Evolutionary conservation across 345 rosid species (phyloP).

Genomic region (Geranium rotundifolium): DNA sequence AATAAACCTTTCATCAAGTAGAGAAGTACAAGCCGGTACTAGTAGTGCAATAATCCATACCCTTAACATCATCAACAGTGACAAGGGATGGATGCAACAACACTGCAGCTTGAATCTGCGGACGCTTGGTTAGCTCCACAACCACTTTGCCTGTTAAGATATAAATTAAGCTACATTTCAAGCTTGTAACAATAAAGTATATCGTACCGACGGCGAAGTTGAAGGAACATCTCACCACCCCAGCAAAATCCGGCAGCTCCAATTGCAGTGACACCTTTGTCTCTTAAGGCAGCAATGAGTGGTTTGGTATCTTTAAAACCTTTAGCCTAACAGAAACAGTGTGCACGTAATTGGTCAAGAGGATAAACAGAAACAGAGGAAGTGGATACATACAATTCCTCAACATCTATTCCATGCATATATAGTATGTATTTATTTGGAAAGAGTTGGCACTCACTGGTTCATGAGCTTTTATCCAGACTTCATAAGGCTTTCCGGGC

Average conservation of each 20-base stretch:
- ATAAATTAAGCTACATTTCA: background rate
- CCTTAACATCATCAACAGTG: constrained; percentile 23
- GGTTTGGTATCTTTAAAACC: constrained; percentile 24
- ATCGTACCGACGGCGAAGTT: background rate
- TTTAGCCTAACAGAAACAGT: constrained; percentile 19
- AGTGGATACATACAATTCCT: no score
- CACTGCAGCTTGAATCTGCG: constrained; percentile 19
- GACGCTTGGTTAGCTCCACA: constrained; percentile 19
- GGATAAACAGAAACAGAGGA: no score
- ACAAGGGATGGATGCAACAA: constrained; percentile 26
- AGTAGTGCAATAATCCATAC: no score
- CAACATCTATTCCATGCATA: no score
- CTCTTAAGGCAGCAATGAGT: constrained; percentile 20
- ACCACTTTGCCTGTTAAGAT: constrained; percentile 24
- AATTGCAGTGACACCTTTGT: constrained; percentile 21
- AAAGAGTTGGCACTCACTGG: no score
- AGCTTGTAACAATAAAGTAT: no score
- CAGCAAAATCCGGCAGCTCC: constrained; percentile 43
- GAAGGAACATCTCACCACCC: constrained; percentile 25
- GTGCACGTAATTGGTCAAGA: no score
- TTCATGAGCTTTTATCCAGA: constrained; percentile 19
- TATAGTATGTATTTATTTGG: no score
- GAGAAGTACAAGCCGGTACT: background rate
- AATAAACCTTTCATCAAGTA: background rate
- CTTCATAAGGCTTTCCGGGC: constrained; percentile 15